Percentiles rank a stretch among this genome's conserved stretches.
These are phyloP conservation scores for Candida sp. DNA, from an alignment of 1,139 yeast genomes.

Conservation along the genomic window DNA sequence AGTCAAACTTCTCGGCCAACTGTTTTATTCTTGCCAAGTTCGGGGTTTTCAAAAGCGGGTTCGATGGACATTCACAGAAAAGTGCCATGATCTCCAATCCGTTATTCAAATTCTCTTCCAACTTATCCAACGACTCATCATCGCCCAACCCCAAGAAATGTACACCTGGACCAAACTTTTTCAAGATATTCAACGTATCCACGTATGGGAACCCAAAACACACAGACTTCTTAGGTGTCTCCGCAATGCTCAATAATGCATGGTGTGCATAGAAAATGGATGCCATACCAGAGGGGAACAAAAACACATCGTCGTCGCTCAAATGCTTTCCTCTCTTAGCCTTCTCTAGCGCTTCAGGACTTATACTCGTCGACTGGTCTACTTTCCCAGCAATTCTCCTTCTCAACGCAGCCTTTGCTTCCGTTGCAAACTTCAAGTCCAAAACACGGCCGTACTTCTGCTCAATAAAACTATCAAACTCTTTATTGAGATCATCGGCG, in stretches of 20 bases:
- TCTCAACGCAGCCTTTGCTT: conserved; percentile 76
- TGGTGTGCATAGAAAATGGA: conserved; percentile 86
- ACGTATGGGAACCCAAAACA: conserved; percentile 97
- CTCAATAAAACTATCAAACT: conserved; percentile 75
- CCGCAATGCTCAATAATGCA: conserved; percentile 46
- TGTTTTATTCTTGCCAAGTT: conserved; percentile 65
- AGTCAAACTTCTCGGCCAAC: conserved; percentile 70
- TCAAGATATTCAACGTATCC: conserved; percentile 84
- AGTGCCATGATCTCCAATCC: conserved; percentile 72
- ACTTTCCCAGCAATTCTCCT: conserved; percentile 77
- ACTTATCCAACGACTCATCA: conserved; percentile 65
- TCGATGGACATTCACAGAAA: conserved; percentile 94
- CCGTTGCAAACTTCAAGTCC: conserved; percentile 73
- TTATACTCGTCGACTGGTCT: conserved; percentile 44
- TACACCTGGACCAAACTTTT: conserved; percentile 89
- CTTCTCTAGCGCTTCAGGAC: conserved; percentile 33
- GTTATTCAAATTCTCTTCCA: conserved; percentile 60
- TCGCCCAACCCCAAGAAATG: conserved; percentile 88
- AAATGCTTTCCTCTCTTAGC: conserved; percentile 37
- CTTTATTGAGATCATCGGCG: conserved; percentile 46
- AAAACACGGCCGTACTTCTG: conserved; percentile 91
- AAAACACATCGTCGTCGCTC: conserved; percentile 70
- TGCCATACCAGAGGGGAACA: conserved; percentile 94
- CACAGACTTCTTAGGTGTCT: conserved; percentile 60
- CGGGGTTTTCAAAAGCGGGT: conserved; percentile 87